Evolutionary conservation across 306 rosid species (phyloP), one percentile per base, ranked within the genome.

Genomic region (Glycine tomentella): DNA sequence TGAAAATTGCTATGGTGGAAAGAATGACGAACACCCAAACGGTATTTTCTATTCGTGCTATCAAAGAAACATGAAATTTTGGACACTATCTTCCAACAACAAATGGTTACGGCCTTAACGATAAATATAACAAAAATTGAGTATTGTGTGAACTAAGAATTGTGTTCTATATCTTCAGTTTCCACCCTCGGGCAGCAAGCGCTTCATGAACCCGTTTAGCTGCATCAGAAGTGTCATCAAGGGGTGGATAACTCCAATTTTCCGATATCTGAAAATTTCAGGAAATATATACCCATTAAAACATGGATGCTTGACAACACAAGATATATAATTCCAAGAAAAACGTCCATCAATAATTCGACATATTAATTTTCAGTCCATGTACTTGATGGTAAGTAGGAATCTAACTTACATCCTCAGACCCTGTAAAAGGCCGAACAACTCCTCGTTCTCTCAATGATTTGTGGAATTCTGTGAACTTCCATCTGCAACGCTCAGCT

Each of bases 211-310:
- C 97, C 84, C 82, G 90, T 80, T 82, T 84, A 45, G 97, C 98
- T 52, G 96, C 98, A 84, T 91, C 90, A 1, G 93, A 93, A 14
- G 97, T 93, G 79, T 93, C 99, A 45, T 79, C 92, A 25, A 95
- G 93, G 9, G 98, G 99, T n/a, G 98, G 99, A 86, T 93, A 95
- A 80, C 99, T 95, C 99, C 99, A 95, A 87, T 90, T 95, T 81
- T 95, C 98, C 2, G 94, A 86, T 17, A 95, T 93, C 99, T 95
- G 89, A 63, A 85, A 83, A 50, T 78, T 72, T 56, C 16, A 13
- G 42, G 40, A 62, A 79, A 72, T 45, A 79, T 7, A 49, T 31
- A 17, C 64, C 48, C 12, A 45, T 77, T 61, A 66, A 80, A 66
- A 64, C 9, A 68, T 55, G 50, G 36, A 67, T 12, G 56, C 25